phyloP scores from a whole-genome alignment of 225 moss, liverwort and hornwort genomes.

The Anthoceros angustus region DNA sequence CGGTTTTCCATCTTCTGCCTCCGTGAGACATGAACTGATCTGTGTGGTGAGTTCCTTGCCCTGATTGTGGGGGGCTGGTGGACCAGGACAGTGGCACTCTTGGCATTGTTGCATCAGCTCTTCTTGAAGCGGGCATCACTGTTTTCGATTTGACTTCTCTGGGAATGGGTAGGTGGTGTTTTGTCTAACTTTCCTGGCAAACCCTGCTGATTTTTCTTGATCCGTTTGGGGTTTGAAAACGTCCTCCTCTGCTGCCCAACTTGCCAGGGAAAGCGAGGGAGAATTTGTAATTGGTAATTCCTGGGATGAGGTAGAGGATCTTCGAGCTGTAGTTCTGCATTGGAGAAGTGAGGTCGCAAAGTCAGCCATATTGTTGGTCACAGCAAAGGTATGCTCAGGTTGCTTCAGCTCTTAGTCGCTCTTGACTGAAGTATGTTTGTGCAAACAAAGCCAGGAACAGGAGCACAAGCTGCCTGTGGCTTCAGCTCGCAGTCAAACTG shows the following conservation, averaged over 20 bases:
- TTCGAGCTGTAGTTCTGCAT: conserved; percentile 58
- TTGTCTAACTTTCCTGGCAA: not conserved
- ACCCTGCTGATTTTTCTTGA: not conserved
- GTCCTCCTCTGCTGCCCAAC: not conserved
- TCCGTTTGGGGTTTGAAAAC: not conserved
- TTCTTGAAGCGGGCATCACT: conserved; percentile 64
- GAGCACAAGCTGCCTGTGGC: not conserved
- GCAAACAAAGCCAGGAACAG: not conserved
- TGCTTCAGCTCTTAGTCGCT: not conserved
- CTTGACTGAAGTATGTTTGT: not conserved
- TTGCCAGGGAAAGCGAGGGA: conserved; percentile 63
- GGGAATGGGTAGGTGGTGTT: conserved; percentile 36
- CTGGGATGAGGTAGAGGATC: conserved; percentile 79
- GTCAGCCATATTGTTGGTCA: conserved; percentile 63
- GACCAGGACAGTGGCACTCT: conserved; percentile 29
- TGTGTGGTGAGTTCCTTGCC: not conserved
- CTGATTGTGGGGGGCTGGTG: not conserved
- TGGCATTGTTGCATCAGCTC: conserved; percentile 29
- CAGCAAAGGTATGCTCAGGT: conserved; percentile 45
- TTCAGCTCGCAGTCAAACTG: not conserved
- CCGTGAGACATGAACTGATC: not conserved
- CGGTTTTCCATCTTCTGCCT: not conserved
- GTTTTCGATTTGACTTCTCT: conserved; percentile 72
- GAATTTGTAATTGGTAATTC: conserved; percentile 66
- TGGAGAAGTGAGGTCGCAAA: conserved; percentile 53